Conservation (phyloP, 495 filamentous ascomycete genomes). For the Penicillium manginii region DNA sequence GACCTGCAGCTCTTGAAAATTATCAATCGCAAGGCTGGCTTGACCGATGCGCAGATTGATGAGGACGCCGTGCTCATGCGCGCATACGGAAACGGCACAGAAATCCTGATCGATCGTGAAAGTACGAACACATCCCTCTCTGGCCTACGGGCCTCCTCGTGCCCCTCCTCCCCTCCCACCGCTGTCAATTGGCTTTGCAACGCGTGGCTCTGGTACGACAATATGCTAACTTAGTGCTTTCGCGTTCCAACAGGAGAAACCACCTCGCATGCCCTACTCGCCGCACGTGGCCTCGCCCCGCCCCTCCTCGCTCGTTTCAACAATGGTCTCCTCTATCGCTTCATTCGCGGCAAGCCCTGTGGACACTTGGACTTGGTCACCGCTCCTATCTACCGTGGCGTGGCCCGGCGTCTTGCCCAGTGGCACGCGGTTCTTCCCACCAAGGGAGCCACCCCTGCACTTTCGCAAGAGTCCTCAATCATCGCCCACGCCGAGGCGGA, state of each 20-base stretch:
- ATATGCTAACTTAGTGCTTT: conserved; percentile 42
- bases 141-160: not conserved
- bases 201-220: conserved; percentile 36
- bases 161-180: not conserved
- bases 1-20: conserved; percentile 73
- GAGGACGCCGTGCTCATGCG: conserved; percentile 86
- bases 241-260: conserved; percentile 61
- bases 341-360: conserved; percentile 78
- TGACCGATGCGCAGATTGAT: conserved; percentile 77
- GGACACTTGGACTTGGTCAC: conserved; percentile 76
- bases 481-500: conserved; percentile 29
- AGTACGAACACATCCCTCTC: conserved; percentile 57
- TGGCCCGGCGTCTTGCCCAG: conserved; percentile 81
- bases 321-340: conserved; percentile 95
- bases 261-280: conserved; percentile 72
- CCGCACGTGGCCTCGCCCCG: conserved; percentile 79
- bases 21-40: conserved; percentile 76
- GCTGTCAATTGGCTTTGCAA: conserved; percentile 4
- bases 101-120: conserved; percentile 94
- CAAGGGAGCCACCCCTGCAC: conserved; percentile 14
- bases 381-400: conserved; percentile 74
- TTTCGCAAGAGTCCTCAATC: conserved; percentile 19
- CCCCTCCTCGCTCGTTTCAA: conserved; percentile 88
- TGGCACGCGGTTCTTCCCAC: conserved; percentile 83
- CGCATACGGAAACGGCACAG: conserved; percentile 93